Conservation (phyloP, 73 alveolate species). For the Paramecium primaurelia region DNA sequence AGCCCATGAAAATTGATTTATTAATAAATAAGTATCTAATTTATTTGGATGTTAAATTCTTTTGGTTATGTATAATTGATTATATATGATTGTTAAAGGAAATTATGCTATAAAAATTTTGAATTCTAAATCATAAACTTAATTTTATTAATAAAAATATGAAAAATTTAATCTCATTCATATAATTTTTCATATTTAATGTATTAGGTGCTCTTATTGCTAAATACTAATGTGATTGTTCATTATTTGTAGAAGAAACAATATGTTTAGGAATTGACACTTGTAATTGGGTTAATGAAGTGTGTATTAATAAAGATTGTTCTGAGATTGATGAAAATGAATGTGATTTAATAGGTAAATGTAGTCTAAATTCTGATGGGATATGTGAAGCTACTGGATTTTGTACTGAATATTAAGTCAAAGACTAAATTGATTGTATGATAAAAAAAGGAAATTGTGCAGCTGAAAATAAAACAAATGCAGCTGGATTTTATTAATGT, state of each 20-base stretch:
- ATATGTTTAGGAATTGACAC: not conserved
- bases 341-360: not conserved
- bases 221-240: not conserved
- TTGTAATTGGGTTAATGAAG: not conserved
- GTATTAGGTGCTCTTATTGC: not conserved
- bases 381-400: not conserved
- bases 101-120: too few species aligned
- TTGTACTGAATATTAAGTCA: not conserved
- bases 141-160: not conserved
- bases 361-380: not conserved
- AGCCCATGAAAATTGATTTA: not conserved
- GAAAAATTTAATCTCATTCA: not conserved
- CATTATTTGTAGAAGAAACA: not conserved
- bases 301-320: not conserved
- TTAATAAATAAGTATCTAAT: not conserved
- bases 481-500: not conserved
- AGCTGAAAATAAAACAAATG: not conserved
- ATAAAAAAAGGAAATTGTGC: constrained; percentile 5
- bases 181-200: not conserved
- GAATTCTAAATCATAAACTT: not conserved
- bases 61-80: not conserved
- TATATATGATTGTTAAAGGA: too few species aligned
- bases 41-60: not conserved
- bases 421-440: not conserved
- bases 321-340: not conserved